phyloP scores from a whole-genome alignment of 2,329 filamentous ascomycete genomes.

The Paracorniculantispora psalliotae region DNA sequence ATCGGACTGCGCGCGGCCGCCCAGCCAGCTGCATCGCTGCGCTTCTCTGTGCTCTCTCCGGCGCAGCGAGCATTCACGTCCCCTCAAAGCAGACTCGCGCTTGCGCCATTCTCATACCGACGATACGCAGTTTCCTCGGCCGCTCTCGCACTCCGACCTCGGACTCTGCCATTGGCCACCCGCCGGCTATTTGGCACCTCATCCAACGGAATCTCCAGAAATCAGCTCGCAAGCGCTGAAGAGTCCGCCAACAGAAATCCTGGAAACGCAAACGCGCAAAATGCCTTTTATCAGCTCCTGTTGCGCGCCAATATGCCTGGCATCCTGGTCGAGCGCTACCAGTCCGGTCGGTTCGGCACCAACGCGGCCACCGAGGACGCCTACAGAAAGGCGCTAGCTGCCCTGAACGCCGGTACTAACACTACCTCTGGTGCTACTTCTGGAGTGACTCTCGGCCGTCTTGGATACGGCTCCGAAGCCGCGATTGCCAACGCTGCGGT shows the following conservation, averaged over 20 bases:
- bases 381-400: conserved; percentile 67
- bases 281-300: conserved; percentile 88
- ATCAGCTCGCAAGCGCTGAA: conserved; percentile 77
- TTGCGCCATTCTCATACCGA: conserved; percentile 1
- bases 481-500: conserved; percentile 25
- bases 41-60: background rate
- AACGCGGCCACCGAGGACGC: conserved; percentile 73
- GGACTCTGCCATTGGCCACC: background rate
- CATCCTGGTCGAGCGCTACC: conserved; percentile 85
- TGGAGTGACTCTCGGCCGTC: conserved; percentile 20
- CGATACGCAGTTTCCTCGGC: background rate
- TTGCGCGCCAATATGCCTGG: conserved; percentile 89
- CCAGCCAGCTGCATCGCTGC: background rate
- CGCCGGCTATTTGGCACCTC: conserved; percentile 37
- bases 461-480: conserved; percentile 27
- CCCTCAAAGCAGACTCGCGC: background rate
- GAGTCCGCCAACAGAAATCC: conserved; percentile 92
- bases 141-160: conserved; percentile 1
- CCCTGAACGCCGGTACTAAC: conserved; percentile 27
- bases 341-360: conserved; percentile 77
- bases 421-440: conserved; percentile 20
- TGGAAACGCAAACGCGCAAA: conserved; percentile 79
- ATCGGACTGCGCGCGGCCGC: conserved; percentile 9
- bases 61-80: background rate
- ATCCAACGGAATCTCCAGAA: conserved; percentile 49